These are phyloP conservation scores for Claviceps sp. DNA, from an alignment of 2,329 filamentous ascomycete genomes.

Conservation along the genomic window DNA sequence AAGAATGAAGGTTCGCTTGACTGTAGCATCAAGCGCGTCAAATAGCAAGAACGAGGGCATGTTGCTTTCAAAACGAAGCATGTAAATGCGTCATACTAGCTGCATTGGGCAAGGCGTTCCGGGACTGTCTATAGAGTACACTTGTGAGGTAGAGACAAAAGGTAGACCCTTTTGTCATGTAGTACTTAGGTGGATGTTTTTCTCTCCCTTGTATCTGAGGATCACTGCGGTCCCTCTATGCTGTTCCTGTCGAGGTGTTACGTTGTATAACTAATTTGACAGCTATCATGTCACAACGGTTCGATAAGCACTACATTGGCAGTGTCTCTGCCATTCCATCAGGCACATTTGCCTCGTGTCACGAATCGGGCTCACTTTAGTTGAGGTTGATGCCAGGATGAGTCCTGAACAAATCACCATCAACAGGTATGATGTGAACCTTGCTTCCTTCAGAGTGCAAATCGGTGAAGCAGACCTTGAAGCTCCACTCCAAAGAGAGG, in stretches of 20 bases:
- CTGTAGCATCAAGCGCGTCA: not conserved
- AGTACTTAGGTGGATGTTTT: not conserved
- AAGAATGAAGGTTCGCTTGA: not conserved
- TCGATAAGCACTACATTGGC: no score
- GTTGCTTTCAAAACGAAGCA: not conserved
- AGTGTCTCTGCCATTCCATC: no score
- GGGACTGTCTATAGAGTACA: slow-evolving; percentile 22
- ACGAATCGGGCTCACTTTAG: no score
- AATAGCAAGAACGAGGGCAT: not conserved
- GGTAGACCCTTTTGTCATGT: not conserved
- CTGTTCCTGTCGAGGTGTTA: no score
- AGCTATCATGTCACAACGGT: no score
- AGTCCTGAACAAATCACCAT: not conserved
- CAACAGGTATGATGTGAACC: not conserved
- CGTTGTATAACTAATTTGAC: no score
- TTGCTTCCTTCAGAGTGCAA: not conserved
- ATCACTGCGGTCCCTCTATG: no score
- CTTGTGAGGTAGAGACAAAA: slow-evolving; percentile 9
- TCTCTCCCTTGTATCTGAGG: not conserved
- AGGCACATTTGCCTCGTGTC: no score
- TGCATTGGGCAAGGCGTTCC: slow-evolving; percentile 27
- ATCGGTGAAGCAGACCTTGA: not conserved
- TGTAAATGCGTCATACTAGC: slow-evolving; percentile 9
- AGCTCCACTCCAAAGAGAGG: not conserved
- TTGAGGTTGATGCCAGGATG: no score